Evolutionary conservation across 1,284 basidiomycete genomes (phyloP).

Genomic region (Porodaedalea pini): DNA sequence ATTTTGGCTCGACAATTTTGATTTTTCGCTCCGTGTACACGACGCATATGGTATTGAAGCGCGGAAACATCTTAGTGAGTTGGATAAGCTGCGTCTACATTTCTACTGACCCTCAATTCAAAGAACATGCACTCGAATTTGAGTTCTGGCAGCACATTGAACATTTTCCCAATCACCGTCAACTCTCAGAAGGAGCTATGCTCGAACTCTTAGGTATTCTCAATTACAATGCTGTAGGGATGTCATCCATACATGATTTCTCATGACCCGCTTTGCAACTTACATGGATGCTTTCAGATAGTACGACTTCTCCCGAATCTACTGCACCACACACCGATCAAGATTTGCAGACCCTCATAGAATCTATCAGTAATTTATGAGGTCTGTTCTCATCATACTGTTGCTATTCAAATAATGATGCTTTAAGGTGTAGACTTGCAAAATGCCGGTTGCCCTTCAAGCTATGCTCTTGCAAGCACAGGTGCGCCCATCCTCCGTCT

Average conservation of each 20-base stretch:
- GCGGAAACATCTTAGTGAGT: constrained; percentile 2
- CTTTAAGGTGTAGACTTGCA: too few species aligned
- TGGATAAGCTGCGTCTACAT: too few species aligned
- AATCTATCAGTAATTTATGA: not conserved
- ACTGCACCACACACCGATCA: constrained; percentile 35
- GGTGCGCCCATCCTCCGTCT: too few species aligned
- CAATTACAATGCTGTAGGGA: constrained; percentile 46
- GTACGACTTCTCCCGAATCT: constrained; percentile 41
- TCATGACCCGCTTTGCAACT: not conserved
- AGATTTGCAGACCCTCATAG: not conserved
- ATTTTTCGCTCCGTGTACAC: not conserved
- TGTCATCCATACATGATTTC: constrained; percentile 13
- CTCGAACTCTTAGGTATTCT: constrained; percentile 46
- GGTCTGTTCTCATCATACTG: too few species aligned
- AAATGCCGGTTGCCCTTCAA: too few species aligned
- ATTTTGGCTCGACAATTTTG: constrained; percentile 33
- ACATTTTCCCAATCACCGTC: constrained; percentile 43
- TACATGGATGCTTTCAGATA: constrained; percentile 27
- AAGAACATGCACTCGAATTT: not conserved
- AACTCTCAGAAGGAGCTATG: constrained; percentile 34
- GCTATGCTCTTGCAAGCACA: too few species aligned
- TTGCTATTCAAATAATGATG: too few species aligned
- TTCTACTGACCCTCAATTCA: too few species aligned
- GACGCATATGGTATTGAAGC: not conserved
- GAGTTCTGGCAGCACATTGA: constrained; percentile 44